A percentile compares a stretch with the other conserved stretches of the same genome.
Conservation (phyloP, 2,329 filamentous ascomycete species). For the Pyricularia pennisetigena region DNA sequence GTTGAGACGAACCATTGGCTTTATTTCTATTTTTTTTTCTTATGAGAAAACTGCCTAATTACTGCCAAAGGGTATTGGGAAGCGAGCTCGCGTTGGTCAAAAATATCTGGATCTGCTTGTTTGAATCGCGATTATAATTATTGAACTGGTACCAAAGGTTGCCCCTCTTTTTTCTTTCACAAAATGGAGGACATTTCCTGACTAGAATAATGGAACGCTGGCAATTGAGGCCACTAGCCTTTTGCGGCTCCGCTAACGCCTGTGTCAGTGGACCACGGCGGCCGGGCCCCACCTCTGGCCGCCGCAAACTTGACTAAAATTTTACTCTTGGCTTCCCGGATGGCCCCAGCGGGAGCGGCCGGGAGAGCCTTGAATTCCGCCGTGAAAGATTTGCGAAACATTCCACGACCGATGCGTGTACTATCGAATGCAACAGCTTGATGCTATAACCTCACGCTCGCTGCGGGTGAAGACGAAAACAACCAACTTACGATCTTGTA, state of each 20-base stretch:
- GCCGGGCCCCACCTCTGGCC: too few species aligned
- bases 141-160: background rate
- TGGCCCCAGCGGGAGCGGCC: background rate
- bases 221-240: background rate
- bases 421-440: background rate
- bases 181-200: background rate
- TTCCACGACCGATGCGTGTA: background rate
- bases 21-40: background rate
- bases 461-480: background rate
- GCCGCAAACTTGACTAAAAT: background rate
- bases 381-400: background rate
- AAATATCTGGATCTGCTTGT: background rate
- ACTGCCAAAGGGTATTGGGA: background rate
- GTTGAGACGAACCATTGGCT: background rate
- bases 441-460: background rate
- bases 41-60: background rate
- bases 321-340: background rate
- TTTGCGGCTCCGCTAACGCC: background rate
- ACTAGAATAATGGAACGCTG: background rate
- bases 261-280: too few species aligned
- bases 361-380: background rate
- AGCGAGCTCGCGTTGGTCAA: background rate
- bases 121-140: background rate
- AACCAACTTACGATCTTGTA: background rate
- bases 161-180: background rate